A percentile compares a stretch with the other conserved stretches of the same genome.
Conservation (phyloP, 75 land plant species). For the Gnetum montanum region DNA sequence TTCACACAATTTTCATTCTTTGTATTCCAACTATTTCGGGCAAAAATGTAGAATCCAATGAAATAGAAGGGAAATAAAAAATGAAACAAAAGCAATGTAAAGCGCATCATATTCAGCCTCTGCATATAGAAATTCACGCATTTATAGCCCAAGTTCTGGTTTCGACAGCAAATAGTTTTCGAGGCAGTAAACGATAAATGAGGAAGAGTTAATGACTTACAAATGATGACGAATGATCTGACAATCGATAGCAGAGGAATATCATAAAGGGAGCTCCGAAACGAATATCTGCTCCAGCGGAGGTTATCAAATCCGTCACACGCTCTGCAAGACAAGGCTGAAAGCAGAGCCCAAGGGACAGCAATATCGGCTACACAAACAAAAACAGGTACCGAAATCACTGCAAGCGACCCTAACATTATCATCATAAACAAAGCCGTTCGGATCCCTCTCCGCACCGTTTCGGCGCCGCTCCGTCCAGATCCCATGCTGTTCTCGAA, state of each 20-base stretch:
- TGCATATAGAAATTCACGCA: too few species aligned
- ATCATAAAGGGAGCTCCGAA: slow-evolving; percentile 68
- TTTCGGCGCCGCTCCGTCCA: slow-evolving; percentile 57
- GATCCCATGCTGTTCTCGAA: slow-evolving; percentile 37
- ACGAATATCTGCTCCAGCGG: slow-evolving; percentile 54
- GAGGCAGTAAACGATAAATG: too few species aligned
- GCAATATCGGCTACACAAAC: slow-evolving; percentile 62
- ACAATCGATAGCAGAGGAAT: slow-evolving; percentile 70
- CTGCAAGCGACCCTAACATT: slow-evolving; percentile 70
- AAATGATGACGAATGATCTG: slow-evolving; percentile 59
- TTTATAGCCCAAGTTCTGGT: too few species aligned
- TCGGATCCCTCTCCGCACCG: slow-evolving; percentile 37
- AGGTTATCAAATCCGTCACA: slow-evolving; percentile 42
- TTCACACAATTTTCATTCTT: too few species aligned
- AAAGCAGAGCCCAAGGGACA: slow-evolving; percentile 37
- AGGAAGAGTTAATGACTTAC: slow-evolving; percentile 50
- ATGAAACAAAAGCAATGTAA: too few species aligned
- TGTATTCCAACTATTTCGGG: too few species aligned
- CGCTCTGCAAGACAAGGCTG: slow-evolving; percentile 44
- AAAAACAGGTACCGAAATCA: slow-evolving; percentile 54
- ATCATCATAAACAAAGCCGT: slow-evolving; percentile 69
- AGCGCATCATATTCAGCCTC: too few species aligned
- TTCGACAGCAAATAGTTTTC: too few species aligned
- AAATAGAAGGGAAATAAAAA: too few species aligned
- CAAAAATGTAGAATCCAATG: too few species aligned